These are phyloP conservation scores for Metschnikowia sp. DNA, from an alignment of 805 yeast species.

Conservation along the genomic window DNA sequence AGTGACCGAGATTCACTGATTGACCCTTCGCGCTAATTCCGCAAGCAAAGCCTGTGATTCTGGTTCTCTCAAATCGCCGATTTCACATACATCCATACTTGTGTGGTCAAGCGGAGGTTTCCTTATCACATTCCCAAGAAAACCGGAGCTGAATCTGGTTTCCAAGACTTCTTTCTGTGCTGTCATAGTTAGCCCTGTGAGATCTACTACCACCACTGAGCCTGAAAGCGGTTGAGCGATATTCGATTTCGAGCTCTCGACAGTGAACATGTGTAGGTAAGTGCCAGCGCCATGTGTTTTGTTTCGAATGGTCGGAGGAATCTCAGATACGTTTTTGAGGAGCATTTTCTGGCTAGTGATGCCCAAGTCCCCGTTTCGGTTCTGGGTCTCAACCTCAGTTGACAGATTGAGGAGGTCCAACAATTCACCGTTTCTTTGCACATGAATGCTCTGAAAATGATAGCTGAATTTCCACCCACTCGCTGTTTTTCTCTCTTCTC, in stretches of 20 bases:
- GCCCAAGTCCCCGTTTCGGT: neutral
- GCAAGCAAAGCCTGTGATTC: neutral
- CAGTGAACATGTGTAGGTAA: conserved; percentile 1
- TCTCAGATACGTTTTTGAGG: conserved; percentile 1
- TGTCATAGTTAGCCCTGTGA: neutral
- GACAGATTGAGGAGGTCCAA: conserved; percentile 10
- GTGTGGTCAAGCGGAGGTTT: neutral
- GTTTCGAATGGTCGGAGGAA: neutral
- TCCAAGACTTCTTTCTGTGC: neutral
- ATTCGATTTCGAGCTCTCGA: neutral
- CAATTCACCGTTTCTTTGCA: neutral
- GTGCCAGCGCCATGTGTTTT: neutral
- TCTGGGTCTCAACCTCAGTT: conserved; percentile 1
- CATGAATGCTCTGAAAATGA: conserved; percentile 1
- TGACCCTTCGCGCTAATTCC: neutral
- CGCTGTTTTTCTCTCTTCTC: neutral
- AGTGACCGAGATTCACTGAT: no score
- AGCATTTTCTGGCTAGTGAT: conserved; percentile 13
- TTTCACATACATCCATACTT: conserved; percentile 4
- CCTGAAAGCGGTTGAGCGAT: neutral
- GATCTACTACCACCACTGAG: neutral
- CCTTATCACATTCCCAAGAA: neutral
- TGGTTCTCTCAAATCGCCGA: neutral
- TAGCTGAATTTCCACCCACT: neutral
- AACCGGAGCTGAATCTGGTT: neutral